Conservation (phyloP, 164 flowering plant species). For the Echeveria elegans region DNA sequence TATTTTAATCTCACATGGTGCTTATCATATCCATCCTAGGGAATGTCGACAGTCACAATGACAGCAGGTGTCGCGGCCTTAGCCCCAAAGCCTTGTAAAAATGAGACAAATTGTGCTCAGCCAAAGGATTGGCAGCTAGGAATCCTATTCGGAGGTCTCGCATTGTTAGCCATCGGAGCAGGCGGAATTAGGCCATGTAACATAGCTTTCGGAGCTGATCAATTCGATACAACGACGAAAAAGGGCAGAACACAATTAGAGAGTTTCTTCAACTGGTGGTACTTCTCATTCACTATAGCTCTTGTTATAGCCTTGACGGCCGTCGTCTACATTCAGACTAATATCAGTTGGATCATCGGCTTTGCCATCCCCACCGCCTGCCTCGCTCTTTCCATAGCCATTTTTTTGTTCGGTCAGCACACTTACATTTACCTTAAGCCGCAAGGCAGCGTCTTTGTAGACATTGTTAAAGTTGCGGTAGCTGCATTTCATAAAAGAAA, state of each 20-base stretch:
- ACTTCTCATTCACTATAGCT: conserved; percentile 47
- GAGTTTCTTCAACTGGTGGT: conserved; percentile 70
- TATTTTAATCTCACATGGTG: no score
- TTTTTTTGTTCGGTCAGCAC: conserved; percentile 37
- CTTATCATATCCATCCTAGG: neutral
- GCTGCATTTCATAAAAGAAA: conserved; percentile 35
- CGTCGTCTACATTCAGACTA: conserved; percentile 49
- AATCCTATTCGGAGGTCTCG: conserved; percentile 26
- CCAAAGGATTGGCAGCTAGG: conserved; percentile 38
- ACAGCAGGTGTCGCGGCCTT: neutral
- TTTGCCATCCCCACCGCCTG: conserved; percentile 45
- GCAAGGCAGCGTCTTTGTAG: conserved; percentile 39
- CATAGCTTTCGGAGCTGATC: conserved; percentile 73
- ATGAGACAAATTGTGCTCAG: conserved; percentile 12
- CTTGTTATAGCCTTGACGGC: conserved; percentile 45
- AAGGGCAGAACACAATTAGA: conserved; percentile 35
- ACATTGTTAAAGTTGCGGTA: conserved; percentile 31
- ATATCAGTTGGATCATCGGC: conserved; percentile 52
- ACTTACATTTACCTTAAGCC: conserved; percentile 36
- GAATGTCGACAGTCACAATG: neutral
- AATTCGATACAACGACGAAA: conserved; percentile 41
- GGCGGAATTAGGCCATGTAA: conserved; percentile 63
- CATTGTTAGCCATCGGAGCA: conserved; percentile 39
- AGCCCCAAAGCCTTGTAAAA: neutral
- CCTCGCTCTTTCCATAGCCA: conserved; percentile 25